phyloP scores from a whole-genome alignment of 805 yeast genomes.

The Sugiyamaella qingdaonensis region DNA sequence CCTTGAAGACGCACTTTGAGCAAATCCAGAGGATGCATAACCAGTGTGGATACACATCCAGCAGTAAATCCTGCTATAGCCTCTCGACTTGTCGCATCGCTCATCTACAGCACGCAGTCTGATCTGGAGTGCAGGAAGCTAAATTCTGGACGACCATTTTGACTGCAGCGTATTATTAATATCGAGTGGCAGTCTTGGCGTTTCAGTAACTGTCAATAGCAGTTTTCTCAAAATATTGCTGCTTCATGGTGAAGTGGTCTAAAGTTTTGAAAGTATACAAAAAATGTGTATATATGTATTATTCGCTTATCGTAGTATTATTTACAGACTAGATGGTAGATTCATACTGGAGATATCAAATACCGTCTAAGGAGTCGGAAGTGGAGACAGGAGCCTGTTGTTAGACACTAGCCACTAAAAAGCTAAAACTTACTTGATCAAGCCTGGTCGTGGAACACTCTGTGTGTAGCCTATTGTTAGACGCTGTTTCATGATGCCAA shows the following conservation, averaged over 20 bases:
- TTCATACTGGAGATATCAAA: too few relatives aligned
- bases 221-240: not conserved
- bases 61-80: slow-evolving; percentile 70
- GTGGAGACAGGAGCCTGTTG: slow-evolving; percentile 62
- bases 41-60: slow-evolving; percentile 72
- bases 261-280: too few relatives aligned
- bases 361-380: slow-evolving; percentile 59
- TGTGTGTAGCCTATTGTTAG: slow-evolving; percentile 54
- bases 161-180: not conserved
- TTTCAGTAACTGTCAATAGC: not conserved
- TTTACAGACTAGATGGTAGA: not conserved
- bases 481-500: not conserved
- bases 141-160: not conserved
- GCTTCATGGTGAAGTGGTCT: too few relatives aligned
- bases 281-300: too few relatives aligned
- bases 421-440: slow-evolving; percentile 46
- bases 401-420: not conserved
- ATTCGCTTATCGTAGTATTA: not conserved
- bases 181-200: too few relatives aligned
- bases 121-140: not conserved
- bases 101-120: not conserved
- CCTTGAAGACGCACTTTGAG: slow-evolving; percentile 80
- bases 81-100: slow-evolving; percentile 30
- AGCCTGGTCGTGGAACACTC: slow-evolving; percentile 77
- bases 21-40: slow-evolving; percentile 87